phyloP scores from a whole-genome alignment of 768 basidiomycete species.

The Amanita phalloides region DNA sequence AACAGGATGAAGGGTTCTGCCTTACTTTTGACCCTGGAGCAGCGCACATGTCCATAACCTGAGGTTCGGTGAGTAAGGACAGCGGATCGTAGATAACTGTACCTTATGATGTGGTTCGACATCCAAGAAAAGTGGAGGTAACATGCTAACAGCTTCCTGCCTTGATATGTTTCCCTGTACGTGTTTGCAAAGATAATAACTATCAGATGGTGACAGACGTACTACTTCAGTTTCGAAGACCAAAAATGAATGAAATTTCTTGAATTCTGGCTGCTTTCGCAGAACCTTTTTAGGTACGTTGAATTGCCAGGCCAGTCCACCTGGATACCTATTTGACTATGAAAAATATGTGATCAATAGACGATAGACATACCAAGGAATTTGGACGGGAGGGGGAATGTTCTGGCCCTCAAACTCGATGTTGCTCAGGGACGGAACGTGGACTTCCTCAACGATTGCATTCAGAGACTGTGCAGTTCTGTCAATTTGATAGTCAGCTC shows the following conservation, averaged over 20 bases:
- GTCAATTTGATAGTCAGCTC: conserved; percentile 7
- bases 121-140: conserved; percentile 92
- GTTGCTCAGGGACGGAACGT: conserved; percentile 67
- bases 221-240: conserved; percentile 98
- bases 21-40: conserved; percentile 92
- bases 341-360: neutral
- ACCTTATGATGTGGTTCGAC: conserved; percentile 88
- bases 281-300: conserved; percentile 84
- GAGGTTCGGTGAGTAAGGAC: neutral
- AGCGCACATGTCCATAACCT: conserved; percentile 97
- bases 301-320: conserved; percentile 93
- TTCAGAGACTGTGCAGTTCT: conserved; percentile 71
- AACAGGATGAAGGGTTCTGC: neutral
- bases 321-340: conserved; percentile 66
- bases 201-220: neutral
- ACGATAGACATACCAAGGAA: conserved; percentile 58
- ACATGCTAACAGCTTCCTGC: conserved; percentile 97
- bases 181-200: neutral
- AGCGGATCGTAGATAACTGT: conserved; percentile 11
- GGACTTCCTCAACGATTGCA: conserved; percentile 60
- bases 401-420: conserved; percentile 67
- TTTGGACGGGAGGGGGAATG: conserved; percentile 70
- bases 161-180: conserved; percentile 85
- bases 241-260: conserved; percentile 90
- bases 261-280: conserved; percentile 82